Base-by-base conservation (phyloP, 78 protist species). In the Dictyostelium firmibasis region DNA sequence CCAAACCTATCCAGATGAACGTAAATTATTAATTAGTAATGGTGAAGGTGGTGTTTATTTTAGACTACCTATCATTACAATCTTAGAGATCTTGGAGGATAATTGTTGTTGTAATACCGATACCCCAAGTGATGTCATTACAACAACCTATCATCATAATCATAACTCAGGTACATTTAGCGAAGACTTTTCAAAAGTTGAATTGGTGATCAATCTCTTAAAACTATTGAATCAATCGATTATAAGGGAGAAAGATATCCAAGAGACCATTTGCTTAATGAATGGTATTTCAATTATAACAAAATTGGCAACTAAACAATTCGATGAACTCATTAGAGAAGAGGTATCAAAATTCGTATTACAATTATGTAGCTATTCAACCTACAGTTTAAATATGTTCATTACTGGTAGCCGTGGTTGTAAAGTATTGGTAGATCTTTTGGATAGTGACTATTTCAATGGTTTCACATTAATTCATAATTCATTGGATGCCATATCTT, bases 261-360 rank as follows among this genome's bases (percentile, higher is more conserved):
- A 79, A 64, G 94, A 89, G n/a, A 81, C 84, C 1, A 81, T 89
- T n/a, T 89, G 94, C 50, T 50, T 89, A 11, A 41, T 89, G 79
- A 89, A 89, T 69, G 94, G 94, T 69, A 89, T 89, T 35, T 85
- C 94, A 3, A 89, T 81, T 35, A 89, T 89, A 9, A 89, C 94
- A 2, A 11, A 16, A 18, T 89, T 89, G 10, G 86, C 94, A 25
- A 18, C 31, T 3, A 36, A 57, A 70, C 27, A 33, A 47, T 81
- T 33, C 11, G 47, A 85, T 20, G 94, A 89, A 53, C 20, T 27
- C 16, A 35, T 89, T 64, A 50, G 94, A 25, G 94, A 89, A 20
- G 88, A 89, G 18, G 94, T 89, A 20, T 57, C 81, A 2, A 78
- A 43, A 33, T 89, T 89, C 36, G 94, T 89, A n/a, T 33, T 81